Percentiles rank a stretch among this genome's conserved stretches.
phyloP scores from a whole-genome alignment of 306 rosid genomes.

The Ormosia emarginata region DNA sequence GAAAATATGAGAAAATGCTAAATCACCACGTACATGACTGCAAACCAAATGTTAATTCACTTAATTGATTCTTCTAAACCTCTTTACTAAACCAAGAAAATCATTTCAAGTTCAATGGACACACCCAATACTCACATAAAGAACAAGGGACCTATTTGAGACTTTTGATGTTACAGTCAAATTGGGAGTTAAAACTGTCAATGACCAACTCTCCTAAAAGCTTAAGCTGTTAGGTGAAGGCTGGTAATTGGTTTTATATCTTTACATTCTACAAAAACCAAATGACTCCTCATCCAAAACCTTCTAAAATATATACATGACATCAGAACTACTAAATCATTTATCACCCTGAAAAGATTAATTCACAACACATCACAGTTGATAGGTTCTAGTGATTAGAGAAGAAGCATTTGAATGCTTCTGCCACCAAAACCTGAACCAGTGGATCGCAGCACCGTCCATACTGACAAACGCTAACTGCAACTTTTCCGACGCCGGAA shows the following conservation, averaged over 20 bases:
- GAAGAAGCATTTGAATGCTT: too few species aligned
- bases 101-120: constrained; percentile 19
- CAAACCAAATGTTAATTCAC: background rate
- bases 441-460: too few species aligned
- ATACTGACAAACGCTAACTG: too few species aligned
- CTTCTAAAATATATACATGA: background rate
- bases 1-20: background rate
- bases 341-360: constrained; percentile 8
- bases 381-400: too few species aligned
- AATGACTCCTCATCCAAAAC: background rate
- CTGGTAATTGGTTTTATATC: background rate
- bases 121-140: background rate
- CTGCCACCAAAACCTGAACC: too few species aligned
- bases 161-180: background rate
- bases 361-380: background rate
- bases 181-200: background rate
- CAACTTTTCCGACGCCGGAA: too few species aligned
- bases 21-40: background rate
- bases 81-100: constrained; percentile 3
- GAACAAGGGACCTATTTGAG: background rate
- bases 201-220: background rate
- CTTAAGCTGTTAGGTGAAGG: background rate
- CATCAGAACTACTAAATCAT: constrained; percentile 25
- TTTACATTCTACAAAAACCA: background rate
- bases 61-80: background rate